A percentile compares a stretch with the other conserved stretches of the same genome.
Conservation (phyloP, 106 monocot genomes). For the Dioscorea zingiberensis region DNA sequence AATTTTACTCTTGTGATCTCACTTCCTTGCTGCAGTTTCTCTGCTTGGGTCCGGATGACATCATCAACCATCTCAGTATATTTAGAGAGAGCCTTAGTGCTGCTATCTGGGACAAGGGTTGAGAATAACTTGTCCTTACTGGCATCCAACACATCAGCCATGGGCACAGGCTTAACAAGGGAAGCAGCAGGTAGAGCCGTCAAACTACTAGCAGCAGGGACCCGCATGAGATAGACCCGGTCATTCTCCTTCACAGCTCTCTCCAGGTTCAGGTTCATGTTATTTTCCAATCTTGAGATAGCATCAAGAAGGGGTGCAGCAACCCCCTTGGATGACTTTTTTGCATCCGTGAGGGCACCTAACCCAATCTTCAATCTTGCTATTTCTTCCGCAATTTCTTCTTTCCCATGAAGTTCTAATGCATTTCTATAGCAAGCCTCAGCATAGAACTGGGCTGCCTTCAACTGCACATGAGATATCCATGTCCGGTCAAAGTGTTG, state of each 20-base stretch:
- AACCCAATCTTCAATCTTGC: conserved; percentile 40
- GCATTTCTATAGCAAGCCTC: conserved; percentile 49
- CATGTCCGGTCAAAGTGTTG: conserved; percentile 53
- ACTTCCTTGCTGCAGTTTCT: conserved; percentile 55
- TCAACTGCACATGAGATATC: conserved; percentile 53
- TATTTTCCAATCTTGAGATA: conserved; percentile 36
- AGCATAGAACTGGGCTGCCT: conserved; percentile 57
- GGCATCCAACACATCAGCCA: conserved; percentile 46
- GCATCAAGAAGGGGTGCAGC: conserved; percentile 38
- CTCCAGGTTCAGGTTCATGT: conserved; percentile 42
- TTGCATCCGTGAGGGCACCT: conserved; percentile 33
- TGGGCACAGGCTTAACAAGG: conserved; percentile 34
- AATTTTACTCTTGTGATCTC: conserved; percentile 58
- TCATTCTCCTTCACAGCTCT: conserved; percentile 54
- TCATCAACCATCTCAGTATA: conserved; percentile 66
- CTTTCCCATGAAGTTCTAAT: conserved; percentile 46
- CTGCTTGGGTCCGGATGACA: conserved; percentile 47
- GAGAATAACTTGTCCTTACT: conserved; percentile 52
- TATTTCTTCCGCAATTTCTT: conserved; percentile 63
- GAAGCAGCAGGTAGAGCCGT: conserved; percentile 38
- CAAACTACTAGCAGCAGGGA: conserved; percentile 32
- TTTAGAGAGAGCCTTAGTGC: conserved; percentile 43
- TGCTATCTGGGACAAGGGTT: conserved; percentile 42
- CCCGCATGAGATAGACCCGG: conserved; percentile 50
- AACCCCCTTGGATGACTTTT: conserved; percentile 44